A percentile compares a stretch with the other conserved stretches of the same genome.
phyloP scores from a whole-genome alignment of 2,329 filamentous ascomycete species.

The Alternaria angustiovoidea region DNA sequence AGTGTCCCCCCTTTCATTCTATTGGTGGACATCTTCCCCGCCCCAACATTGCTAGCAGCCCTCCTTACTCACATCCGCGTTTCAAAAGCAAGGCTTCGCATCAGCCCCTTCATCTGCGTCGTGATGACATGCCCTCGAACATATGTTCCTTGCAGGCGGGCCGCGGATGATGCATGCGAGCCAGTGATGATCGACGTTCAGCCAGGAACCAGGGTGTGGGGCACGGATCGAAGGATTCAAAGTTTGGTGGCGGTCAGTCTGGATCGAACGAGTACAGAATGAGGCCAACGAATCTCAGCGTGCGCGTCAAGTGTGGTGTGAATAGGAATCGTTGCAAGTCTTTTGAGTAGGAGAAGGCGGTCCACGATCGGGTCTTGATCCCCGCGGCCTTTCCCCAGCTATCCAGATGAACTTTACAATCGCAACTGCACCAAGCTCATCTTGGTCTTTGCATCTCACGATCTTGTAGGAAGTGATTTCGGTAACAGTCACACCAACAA shows the following conservation, averaged over 20 bases:
- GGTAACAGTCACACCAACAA: background rate
- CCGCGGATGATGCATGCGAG: background rate
- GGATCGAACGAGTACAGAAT: background rate
- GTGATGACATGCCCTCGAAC: background rate
- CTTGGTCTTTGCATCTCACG: background rate
- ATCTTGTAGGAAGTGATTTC: background rate
- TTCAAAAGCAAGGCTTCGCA: background rate
- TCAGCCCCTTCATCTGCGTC: background rate
- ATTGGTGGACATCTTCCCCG: background rate
- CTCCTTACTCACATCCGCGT: background rate
- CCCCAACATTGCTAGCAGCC: background rate
- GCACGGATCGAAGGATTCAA: background rate
- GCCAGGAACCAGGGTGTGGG: slow-evolving; percentile 4
- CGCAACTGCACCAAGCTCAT: background rate
- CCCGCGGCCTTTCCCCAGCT: background rate
- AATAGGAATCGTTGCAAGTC: background rate
- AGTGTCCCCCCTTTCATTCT: background rate
- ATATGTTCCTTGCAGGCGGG: background rate
- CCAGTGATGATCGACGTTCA: background rate
- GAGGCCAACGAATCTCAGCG: background rate
- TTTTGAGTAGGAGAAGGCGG: background rate
- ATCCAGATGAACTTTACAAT: background rate
- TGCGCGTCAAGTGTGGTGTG: background rate
- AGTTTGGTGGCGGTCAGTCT: background rate
- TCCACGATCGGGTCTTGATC: background rate